Conservation (phyloP, 768 basidiomycete genomes). For the Neoboletus magnificus region DNA sequence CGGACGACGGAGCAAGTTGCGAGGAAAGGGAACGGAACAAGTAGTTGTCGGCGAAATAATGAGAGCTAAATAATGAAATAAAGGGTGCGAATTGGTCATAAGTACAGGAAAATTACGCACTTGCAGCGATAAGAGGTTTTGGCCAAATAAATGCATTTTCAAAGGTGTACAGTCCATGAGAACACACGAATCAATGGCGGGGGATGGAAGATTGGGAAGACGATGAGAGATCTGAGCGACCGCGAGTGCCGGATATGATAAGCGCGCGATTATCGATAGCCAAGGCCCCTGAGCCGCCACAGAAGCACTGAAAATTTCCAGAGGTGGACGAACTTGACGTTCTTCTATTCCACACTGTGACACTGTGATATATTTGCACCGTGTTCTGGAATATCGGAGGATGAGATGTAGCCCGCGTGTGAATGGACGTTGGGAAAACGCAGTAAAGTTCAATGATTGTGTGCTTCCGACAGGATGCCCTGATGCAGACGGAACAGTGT, state of each 20-base stretch:
- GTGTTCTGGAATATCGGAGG: constrained; percentile 9
- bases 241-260: constrained; percentile 16
- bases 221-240: constrained; percentile 1
- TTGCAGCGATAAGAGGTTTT: neutral
- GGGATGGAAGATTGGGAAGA: neutral
- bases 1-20: neutral
- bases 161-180: neutral
- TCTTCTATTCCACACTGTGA: constrained; percentile 19
- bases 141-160: neutral
- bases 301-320: constrained; percentile 25
- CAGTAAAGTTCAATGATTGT: constrained; percentile 16
- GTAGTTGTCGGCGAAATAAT: neutral
- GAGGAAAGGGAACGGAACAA: neutral
- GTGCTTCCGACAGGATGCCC: constrained; percentile 5
- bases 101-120: constrained; percentile 6
- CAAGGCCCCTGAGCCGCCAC: constrained; percentile 22
- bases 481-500: constrained; percentile 3
- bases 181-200: neutral
- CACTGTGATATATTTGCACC: constrained; percentile 16
- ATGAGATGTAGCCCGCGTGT: constrained; percentile 13
- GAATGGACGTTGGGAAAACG: constrained; percentile 13
- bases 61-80: neutral
- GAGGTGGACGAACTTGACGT: constrained; percentile 18
- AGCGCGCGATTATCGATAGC: constrained; percentile 24
- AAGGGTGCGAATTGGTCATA: constrained; percentile 1